Conservation (phyloP, 768 basidiomycete genomes). For the Boletus coccyginus region DNA sequence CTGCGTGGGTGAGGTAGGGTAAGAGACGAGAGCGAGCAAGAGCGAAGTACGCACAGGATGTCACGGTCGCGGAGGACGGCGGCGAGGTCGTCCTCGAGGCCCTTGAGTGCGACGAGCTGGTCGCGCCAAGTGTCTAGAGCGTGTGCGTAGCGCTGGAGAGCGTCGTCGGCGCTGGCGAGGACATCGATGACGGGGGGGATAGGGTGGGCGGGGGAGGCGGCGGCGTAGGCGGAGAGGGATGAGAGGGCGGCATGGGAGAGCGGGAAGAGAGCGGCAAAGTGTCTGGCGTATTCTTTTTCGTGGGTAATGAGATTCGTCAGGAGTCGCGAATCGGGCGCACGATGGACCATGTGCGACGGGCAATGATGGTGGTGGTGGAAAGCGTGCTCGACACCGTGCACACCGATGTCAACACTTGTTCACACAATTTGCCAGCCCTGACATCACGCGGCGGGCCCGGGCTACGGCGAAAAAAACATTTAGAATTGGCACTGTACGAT, state of each 20-base stretch:
- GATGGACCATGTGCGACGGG: conserved; percentile 52
- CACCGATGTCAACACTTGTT: background rate
- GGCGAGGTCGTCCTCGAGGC: conserved; percentile 69
- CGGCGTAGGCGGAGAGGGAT: conserved; percentile 70
- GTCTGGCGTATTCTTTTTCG: conserved; percentile 71
- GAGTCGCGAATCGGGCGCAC: conserved; percentile 70
- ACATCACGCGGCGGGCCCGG: no score
- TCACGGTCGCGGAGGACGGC: conserved; percentile 69
- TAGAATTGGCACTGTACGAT: no score
- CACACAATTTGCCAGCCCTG: background rate
- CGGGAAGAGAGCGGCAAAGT: conserved; percentile 55
- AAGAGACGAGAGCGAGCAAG: no score
- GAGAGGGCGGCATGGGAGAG: conserved; percentile 59
- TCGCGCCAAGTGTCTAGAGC: conserved; percentile 67
- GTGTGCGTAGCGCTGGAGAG: conserved; percentile 55
- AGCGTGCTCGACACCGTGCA: background rate
- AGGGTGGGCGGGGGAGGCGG: conserved; percentile 25
- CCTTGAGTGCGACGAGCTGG: conserved; percentile 56
- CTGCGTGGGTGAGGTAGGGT: conserved; percentile 33
- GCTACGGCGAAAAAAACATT: no score
- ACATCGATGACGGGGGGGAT: conserved; percentile 48
- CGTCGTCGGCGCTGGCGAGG: conserved; percentile 66
- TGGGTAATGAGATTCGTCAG: conserved; percentile 62
- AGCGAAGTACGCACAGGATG: conserved; percentile 59
- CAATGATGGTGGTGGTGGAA: background rate